Conservation (phyloP, 345 rosid species). For the Xanthoceras sorbifolium region DNA sequence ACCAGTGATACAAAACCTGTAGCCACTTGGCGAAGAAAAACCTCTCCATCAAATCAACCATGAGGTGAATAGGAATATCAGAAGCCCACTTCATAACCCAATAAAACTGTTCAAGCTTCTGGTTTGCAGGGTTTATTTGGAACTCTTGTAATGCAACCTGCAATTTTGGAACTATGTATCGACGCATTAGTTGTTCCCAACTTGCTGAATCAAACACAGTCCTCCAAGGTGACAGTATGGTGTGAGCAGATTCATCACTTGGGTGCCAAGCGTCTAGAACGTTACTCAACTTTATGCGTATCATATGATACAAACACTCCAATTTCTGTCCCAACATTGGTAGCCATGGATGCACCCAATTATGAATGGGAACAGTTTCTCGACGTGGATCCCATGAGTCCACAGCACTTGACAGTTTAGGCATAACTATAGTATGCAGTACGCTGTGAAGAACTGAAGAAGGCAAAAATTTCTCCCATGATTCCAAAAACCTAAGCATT, state of each 20-base stretch:
- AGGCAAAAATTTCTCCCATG: conserved; percentile 80
- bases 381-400: conserved; percentile 83
- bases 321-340: conserved; percentile 76
- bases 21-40: conserved; percentile 89
- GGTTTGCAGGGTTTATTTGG: conserved; percentile 75
- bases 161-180: conserved; percentile 90
- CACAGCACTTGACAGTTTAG: conserved; percentile 80
- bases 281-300: conserved; percentile 75
- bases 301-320: conserved; percentile 76
- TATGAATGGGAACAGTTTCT: conserved; percentile 83
- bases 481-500: conserved; percentile 86
- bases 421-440: conserved; percentile 65
- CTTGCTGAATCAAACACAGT: conserved; percentile 79
- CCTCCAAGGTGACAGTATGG: conserved; percentile 91
- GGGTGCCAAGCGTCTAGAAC: conserved; percentile 97
- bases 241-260: conserved; percentile 76
- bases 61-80: conserved; percentile 78
- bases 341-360: conserved; percentile 97
- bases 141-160: conserved; percentile 82
- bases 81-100: conserved; percentile 91
- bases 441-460: conserved; percentile 60
- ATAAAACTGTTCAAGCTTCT: conserved; percentile 67
- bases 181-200: conserved; percentile 90
- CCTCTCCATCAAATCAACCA: conserved; percentile 89
- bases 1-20: conserved; percentile 83